Evolutionary conservation across 1,284 basidiomycete genomes (phyloP).

Genomic region (Inonotus hispidus): DNA sequence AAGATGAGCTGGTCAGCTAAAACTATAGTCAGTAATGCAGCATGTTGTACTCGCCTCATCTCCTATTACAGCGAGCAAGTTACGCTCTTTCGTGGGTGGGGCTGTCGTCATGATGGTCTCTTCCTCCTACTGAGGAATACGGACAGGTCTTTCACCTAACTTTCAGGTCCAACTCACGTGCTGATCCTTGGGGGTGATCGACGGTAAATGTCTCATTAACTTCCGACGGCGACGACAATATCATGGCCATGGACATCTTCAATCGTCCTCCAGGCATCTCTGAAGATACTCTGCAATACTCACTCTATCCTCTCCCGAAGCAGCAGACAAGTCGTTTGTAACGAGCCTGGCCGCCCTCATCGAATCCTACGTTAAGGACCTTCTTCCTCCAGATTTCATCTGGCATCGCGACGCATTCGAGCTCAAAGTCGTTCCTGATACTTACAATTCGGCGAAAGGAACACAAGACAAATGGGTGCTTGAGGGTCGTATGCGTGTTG

Average conservation of each 20-base stretch:
- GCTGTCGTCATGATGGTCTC: constrained; percentile 18
- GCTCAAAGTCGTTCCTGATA: constrained; percentile 52
- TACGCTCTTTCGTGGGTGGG: constrained; percentile 73
- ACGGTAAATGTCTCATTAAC: not conserved
- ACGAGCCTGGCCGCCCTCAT: constrained; percentile 69
- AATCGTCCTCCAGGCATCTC: constrained; percentile 69
- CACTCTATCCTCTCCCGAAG: constrained; percentile 51
- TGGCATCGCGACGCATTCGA: constrained; percentile 91
- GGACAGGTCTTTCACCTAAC: not conserved
- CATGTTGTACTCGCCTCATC: constrained; percentile 68
- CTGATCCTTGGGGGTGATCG: not conserved
- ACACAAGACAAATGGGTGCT: constrained; percentile 45
- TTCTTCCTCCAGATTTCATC: constrained; percentile 59
- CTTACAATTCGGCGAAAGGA: not conserved
- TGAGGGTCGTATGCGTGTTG: constrained; percentile 79
- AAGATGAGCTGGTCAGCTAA: not conserved
- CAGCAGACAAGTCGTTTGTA: constrained; percentile 54
- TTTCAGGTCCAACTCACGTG: not conserved
- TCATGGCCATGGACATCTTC: constrained; percentile 53
- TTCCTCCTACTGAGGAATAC: too few relatives aligned
- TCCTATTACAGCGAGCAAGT: constrained; percentile 87
- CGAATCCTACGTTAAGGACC: constrained; percentile 46
- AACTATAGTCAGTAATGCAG: too few relatives aligned
- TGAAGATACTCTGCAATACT: constrained; percentile 81
- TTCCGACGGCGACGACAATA: constrained; percentile 8